These are phyloP conservation scores for Sphaerulina vaccinii DNA, from an alignment of 2,329 filamentous ascomycete genomes.

Conservation along the genomic window DNA sequence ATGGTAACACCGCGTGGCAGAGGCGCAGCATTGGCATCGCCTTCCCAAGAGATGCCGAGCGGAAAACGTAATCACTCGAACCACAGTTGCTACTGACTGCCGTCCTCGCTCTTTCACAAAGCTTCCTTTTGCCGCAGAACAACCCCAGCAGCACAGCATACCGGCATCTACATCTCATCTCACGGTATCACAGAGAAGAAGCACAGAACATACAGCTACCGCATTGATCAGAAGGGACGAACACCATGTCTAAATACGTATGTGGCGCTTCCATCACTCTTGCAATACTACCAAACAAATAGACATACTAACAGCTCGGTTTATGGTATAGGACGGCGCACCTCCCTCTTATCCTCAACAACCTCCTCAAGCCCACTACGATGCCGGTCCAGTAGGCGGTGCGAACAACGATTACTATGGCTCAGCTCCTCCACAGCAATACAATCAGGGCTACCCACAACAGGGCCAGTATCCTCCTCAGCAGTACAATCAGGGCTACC, in stretches of 20 bases:
- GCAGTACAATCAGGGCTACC: slow-evolving; percentile 16
- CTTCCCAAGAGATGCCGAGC: neutral
- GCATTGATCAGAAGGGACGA: neutral
- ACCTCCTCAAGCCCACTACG: slow-evolving; percentile 26
- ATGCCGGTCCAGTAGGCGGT: slow-evolving; percentile 17
- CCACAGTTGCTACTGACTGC: neutral
- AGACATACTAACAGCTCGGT: neutral
- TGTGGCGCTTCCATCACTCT: slow-evolving; percentile 1
- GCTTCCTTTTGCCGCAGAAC: neutral
- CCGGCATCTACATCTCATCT: neutral
- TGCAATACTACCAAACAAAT: neutral
- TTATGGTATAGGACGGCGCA: slow-evolving; percentile 17
- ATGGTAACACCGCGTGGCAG: neutral
- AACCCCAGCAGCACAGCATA: neutral
- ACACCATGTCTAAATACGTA: slow-evolving; percentile 11
- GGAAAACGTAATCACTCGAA: neutral
- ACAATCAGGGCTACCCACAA: slow-evolving; percentile 3
- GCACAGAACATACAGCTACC: neutral
- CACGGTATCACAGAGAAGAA: no score
- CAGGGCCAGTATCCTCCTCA: neutral
- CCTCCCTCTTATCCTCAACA: slow-evolving; percentile 30
- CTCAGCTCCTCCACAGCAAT: slow-evolving; percentile 13
- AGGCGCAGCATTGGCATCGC: neutral
- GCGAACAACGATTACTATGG: neutral
- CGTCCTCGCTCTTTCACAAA: neutral